Percentiles rank a stretch among this genome's conserved stretches.
phyloP scores from a whole-genome alignment of 2,329 filamentous ascomycete species.

The Trichoderma aggressivum region DNA sequence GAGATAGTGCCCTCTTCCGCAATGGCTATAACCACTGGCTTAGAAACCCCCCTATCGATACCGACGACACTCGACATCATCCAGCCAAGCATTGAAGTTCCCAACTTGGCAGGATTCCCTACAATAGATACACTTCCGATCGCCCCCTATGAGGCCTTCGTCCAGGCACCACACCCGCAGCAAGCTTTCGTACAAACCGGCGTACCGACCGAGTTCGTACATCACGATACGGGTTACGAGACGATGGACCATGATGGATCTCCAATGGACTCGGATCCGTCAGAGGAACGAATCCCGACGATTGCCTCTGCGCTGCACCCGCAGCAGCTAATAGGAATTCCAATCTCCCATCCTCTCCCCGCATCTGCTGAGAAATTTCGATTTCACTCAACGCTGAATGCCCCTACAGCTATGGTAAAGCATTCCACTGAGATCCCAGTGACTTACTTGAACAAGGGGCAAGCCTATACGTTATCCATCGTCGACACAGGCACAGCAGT shows the following conservation, averaged over 20 bases:
- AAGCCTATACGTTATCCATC: constrained; percentile 85
- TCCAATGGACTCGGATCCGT: constrained; percentile 56
- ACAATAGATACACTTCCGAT: constrained; percentile 58
- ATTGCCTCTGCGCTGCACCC: constrained; percentile 60
- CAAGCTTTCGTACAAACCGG: constrained; percentile 71
- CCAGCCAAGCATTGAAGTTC: constrained; percentile 55
- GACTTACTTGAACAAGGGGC: constrained; percentile 97
- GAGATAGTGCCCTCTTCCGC: constrained; percentile 78
- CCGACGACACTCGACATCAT: constrained; percentile 64
- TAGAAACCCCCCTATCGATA: constrained; percentile 79
- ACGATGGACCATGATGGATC: constrained; percentile 73
- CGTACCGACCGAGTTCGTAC: constrained; percentile 75
- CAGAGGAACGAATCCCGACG: constrained; percentile 50
- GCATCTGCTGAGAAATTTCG: constrained; percentile 70
- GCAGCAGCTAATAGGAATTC: constrained; percentile 45
- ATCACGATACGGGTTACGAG: constrained; percentile 77
- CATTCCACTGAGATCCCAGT: constrained; percentile 86
- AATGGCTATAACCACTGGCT: constrained; percentile 68
- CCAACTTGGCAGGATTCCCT: constrained; percentile 69
- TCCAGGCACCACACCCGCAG: constrained; percentile 54
- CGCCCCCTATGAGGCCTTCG: constrained; percentile 68
- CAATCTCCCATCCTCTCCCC: constrained; percentile 47
- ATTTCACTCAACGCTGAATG: constrained; percentile 85
- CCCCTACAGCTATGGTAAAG: constrained; percentile 94
- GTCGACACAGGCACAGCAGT: constrained; percentile 69